phyloP scores from a whole-genome alignment of 805 yeast species.

The Spathaspora sp. region DNA sequence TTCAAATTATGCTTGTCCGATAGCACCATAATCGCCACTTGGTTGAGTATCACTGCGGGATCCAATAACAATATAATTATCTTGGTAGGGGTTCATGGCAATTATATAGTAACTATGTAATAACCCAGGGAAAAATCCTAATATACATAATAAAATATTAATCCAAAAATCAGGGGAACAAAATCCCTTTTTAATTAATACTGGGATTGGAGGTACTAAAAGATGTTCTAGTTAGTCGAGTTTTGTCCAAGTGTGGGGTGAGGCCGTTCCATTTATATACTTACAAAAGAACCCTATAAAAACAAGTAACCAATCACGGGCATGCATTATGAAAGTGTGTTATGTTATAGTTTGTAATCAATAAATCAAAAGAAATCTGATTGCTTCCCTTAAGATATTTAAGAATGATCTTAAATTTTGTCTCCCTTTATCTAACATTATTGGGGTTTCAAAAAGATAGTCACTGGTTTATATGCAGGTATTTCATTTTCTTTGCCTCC shows the following conservation, averaged over 20 bases:
- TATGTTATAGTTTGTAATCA: not conserved
- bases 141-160: constrained; percentile 63
- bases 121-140: constrained; percentile 77
- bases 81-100: constrained; percentile 58
- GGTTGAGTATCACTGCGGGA: constrained; percentile 14
- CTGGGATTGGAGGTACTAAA: constrained; percentile 73
- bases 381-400: too few species aligned
- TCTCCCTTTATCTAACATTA: too few species aligned
- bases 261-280: constrained; percentile 4
- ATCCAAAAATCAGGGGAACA: constrained; percentile 68
- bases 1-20: not conserved
- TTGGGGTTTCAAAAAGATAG: not conserved
- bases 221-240: constrained; percentile 7
- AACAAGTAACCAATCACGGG: constrained; percentile 61
- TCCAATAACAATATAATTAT: constrained; percentile 22
- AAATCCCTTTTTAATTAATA: constrained; percentile 66
- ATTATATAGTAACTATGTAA: constrained; percentile 78
- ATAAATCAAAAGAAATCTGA: too few species aligned
- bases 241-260: not conserved
- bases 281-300: constrained; percentile 56
- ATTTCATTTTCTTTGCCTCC: not conserved
- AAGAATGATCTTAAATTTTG: too few species aligned
- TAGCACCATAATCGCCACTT: constrained; percentile 5
- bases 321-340: constrained; percentile 22
- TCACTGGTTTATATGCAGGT: not conserved